A percentile compares a stretch with the other conserved stretches of the same genome.
These are phyloP conservation scores for Xylaria cubensis DNA, from an alignment of 495 filamentous ascomycete species.

Conservation along the genomic window DNA sequence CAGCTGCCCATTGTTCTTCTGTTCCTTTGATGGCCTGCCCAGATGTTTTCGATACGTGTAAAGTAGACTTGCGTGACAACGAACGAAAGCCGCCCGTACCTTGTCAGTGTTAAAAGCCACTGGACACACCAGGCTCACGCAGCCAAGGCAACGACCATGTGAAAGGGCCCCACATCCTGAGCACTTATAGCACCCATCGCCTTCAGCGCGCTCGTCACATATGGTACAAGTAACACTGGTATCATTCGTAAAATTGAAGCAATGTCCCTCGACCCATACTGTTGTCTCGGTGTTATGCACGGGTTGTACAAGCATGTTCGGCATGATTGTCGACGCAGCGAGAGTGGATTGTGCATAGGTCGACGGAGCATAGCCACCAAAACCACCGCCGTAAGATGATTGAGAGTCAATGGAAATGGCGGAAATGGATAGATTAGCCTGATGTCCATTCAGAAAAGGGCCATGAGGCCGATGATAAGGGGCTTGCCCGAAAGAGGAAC, in stretches of 20 bases:
- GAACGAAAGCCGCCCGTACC: slow-evolving; percentile 88
- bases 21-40: slow-evolving; percentile 74
- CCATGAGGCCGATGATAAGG: slow-evolving; percentile 80
- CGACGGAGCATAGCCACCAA: slow-evolving; percentile 80
- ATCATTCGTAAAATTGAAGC: slow-evolving; percentile 76
- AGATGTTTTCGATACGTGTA: slow-evolving; percentile 95
- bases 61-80: slow-evolving; percentile 91
- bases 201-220: slow-evolving; percentile 86
- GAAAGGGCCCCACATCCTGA: slow-evolving; percentile 75
- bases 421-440: slow-evolving; percentile 81
- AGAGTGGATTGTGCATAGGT: slow-evolving; percentile 95
- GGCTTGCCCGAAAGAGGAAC: slow-evolving; percentile 83
- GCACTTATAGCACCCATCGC: slow-evolving; percentile 87
- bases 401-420: slow-evolving; percentile 78
- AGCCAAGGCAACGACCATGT: slow-evolving; percentile 80
- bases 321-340: slow-evolving; percentile 98
- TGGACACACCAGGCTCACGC: slow-evolving; percentile 86
- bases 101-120: slow-evolving; percentile 90
- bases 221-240: slow-evolving; percentile 75
- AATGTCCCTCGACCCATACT: slow-evolving; percentile 94
- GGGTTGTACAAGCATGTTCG: slow-evolving; percentile 83
- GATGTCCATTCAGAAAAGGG: slow-evolving; percentile 80
- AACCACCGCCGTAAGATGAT: slow-evolving; percentile 64
- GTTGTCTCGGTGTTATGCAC: slow-evolving; percentile 85
- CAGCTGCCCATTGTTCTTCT: slow-evolving; percentile 84